Evolutionary conservation across 2,329 filamentous ascomycete genomes (phyloP).

Genomic region (Trichoderma arundinaceum): DNA sequence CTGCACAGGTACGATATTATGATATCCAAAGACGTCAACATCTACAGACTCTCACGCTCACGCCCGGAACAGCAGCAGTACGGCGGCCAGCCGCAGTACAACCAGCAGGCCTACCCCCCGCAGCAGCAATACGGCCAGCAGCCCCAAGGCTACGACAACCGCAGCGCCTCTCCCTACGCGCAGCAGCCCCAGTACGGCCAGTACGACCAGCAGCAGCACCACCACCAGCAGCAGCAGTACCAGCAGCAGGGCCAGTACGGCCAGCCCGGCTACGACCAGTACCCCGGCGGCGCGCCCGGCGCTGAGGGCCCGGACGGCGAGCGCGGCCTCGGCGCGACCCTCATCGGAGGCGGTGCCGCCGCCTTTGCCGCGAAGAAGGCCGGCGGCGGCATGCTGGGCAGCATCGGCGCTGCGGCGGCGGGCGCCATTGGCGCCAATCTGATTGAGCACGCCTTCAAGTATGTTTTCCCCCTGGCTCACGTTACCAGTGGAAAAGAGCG

Average conservation of each 20-base stretch:
- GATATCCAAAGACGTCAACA: too few relatives aligned
- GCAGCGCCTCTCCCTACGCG: slow-evolving; percentile 33
- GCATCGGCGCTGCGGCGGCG: slow-evolving; percentile 56
- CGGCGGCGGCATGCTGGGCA: slow-evolving; percentile 58
- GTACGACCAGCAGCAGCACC: slow-evolving; percentile 36
- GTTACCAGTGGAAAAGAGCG: too few relatives aligned
- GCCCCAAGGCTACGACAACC: slow-evolving; percentile 33
- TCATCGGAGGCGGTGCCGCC: slow-evolving; percentile 60
- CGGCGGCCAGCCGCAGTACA: slow-evolving; percentile 34
- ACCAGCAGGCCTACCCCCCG: slow-evolving; percentile 33
- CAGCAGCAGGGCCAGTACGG: slow-evolving; percentile 34
- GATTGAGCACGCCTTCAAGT: slow-evolving; percentile 52
- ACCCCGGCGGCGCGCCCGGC: slow-evolving; percentile 37
- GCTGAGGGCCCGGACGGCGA: slow-evolving; percentile 49
- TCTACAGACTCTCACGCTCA: neutral
- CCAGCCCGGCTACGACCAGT: slow-evolving; percentile 34
- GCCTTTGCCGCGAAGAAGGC: slow-evolving; percentile 60
- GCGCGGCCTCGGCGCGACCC: slow-evolving; percentile 60
- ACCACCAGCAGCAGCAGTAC: slow-evolving; percentile 15
- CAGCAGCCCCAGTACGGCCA: slow-evolving; percentile 29
- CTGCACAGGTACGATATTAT: slow-evolving; percentile 40
- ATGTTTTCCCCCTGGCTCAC: too few relatives aligned
- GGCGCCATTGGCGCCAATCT: slow-evolving; percentile 63
- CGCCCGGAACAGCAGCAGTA: neutral
- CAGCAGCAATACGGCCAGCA: slow-evolving; percentile 4